Conservation (phyloP, 257 asterid genomes). For the Misopates orontium region DNA sequence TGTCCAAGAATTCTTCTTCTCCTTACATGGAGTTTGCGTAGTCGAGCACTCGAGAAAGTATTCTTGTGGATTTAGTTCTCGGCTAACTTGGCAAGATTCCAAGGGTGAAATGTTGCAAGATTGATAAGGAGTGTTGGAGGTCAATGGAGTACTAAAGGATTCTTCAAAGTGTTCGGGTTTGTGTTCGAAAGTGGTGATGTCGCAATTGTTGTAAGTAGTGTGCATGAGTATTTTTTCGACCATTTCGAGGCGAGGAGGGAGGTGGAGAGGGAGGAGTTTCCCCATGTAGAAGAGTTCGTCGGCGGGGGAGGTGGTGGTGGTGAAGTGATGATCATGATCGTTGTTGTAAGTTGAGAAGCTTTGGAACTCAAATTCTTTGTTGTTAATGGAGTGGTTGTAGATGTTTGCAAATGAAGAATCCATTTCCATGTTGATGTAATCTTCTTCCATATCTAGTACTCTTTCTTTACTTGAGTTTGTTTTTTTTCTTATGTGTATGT, state of each 20-base stretch:
- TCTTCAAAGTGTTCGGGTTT: conserved; percentile 28
- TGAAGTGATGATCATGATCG: not conserved
- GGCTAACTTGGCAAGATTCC: conserved; percentile 67
- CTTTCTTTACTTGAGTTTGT: conserved; percentile 12
- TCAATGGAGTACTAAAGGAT: conserved; percentile 53
- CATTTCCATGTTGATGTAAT: conserved; percentile 77
- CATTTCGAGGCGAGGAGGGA: conserved; percentile 81
- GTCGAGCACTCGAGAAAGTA: conserved; percentile 40
- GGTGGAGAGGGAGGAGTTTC: conserved; percentile 90
- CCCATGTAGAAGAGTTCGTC: conserved; percentile 93
- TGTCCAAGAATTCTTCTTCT: conserved; percentile 48
- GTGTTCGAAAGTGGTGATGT: conserved; percentile 29
- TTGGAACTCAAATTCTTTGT: conserved; percentile 80
- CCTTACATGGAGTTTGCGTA: not conserved
- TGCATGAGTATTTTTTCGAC: conserved; percentile 57
- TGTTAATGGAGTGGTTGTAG: conserved; percentile 33
- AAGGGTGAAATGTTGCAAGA: conserved; percentile 70
- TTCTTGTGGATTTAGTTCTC: conserved; percentile 55
- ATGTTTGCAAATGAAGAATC: conserved; percentile 43
- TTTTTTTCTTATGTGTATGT: conserved; percentile 2
- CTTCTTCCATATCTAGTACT: conserved; percentile 26
- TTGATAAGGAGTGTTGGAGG: conserved; percentile 58
- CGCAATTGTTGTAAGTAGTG: conserved; percentile 12
- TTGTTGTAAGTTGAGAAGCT: conserved; percentile 57
- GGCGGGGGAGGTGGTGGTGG: conserved; percentile 67